These are phyloP conservation scores for Psilocybe tampanensis DNA, from an alignment of 768 basidiomycete species.

Conservation along the genomic window DNA sequence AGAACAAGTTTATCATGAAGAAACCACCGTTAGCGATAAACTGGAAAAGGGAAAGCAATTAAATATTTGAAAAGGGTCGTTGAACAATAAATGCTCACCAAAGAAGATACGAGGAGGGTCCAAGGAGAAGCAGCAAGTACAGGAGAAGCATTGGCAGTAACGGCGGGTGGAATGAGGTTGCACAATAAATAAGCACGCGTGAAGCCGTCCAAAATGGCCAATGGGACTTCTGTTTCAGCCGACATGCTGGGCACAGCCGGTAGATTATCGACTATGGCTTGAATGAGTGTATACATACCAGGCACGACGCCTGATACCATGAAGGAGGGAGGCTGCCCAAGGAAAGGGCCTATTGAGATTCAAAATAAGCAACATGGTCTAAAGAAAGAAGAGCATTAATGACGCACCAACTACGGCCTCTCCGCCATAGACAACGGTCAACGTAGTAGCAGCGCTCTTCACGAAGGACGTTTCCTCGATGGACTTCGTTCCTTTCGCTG, in stretches of 20 bases:
- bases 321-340: slow-evolving; percentile 76
- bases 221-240: slow-evolving; percentile 64
- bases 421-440: slow-evolving; percentile 79
- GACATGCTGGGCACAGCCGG: slow-evolving; percentile 57
- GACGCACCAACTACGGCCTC: slow-evolving; percentile 66
- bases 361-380: neutral
- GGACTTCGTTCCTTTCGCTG: slow-evolving; percentile 35
- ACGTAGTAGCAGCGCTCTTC: slow-evolving; percentile 56
- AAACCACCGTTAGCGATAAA: slow-evolving; percentile 75
- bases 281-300: slow-evolving; percentile 58
- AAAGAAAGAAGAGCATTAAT: neutral
- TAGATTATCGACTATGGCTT: slow-evolving; percentile 62
- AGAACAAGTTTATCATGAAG: slow-evolving; percentile 22
- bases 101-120: slow-evolving; percentile 72
- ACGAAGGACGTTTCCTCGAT: slow-evolving; percentile 58
- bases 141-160: slow-evolving; percentile 52
- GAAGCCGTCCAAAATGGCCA: slow-evolving; percentile 77
- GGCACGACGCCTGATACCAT: slow-evolving; percentile 73
- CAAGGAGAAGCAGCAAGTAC: slow-evolving; percentile 68
- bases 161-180: slow-evolving; percentile 71
- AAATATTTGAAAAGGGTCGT: neutral
- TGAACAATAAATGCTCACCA: slow-evolving; percentile 47
- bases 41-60: slow-evolving; percentile 33
- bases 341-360: slow-evolving; percentile 51
- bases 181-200: slow-evolving; percentile 80